Percentiles rank a stretch among this genome's conserved stretches.
Conservation (phyloP, 108 stramenopile genomes). For the Phaeodactylum tricornutum region DNA sequence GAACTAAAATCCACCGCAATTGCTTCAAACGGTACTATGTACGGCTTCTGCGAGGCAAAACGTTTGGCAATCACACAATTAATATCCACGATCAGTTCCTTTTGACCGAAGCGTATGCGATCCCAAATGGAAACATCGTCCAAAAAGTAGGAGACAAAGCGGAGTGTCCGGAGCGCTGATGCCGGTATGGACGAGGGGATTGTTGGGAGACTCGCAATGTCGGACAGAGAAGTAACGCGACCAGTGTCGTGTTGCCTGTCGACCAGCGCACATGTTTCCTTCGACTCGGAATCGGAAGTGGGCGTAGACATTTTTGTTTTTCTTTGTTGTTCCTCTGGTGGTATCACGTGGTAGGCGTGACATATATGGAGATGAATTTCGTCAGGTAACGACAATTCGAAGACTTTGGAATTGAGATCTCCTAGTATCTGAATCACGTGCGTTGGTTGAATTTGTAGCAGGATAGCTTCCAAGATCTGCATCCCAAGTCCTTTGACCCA, state of each 20-base stretch:
- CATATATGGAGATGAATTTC: background rate
- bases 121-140: slow-evolving; percentile 25
- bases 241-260: too few species aligned
- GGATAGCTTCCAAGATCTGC: slow-evolving; percentile 65
- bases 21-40: slow-evolving; percentile 33
- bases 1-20: slow-evolving; percentile 7
- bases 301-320: background rate
- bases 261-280: too few species aligned
- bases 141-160: slow-evolving; percentile 65
- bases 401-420: slow-evolving; percentile 38
- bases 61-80: slow-evolving; percentile 37
- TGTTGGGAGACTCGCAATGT: too few species aligned
- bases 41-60: slow-evolving; percentile 28
- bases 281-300: background rate
- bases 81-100: slow-evolving; percentile 26
- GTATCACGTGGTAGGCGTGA: background rate
- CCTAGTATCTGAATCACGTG: slow-evolving; percentile 82
- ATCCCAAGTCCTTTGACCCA: slow-evolving; percentile 88
- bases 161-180: slow-evolving; percentile 39
- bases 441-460: slow-evolving; percentile 23
- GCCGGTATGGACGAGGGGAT: slow-evolving; percentile 21
- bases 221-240: background rate
- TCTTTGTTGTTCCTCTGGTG: background rate
- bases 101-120: slow-evolving; percentile 4
- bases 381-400: slow-evolving; percentile 32